These are phyloP conservation scores for Volvox carteri DNA, from an alignment of 163 green algal genomes.

Conservation along the genomic window DNA sequence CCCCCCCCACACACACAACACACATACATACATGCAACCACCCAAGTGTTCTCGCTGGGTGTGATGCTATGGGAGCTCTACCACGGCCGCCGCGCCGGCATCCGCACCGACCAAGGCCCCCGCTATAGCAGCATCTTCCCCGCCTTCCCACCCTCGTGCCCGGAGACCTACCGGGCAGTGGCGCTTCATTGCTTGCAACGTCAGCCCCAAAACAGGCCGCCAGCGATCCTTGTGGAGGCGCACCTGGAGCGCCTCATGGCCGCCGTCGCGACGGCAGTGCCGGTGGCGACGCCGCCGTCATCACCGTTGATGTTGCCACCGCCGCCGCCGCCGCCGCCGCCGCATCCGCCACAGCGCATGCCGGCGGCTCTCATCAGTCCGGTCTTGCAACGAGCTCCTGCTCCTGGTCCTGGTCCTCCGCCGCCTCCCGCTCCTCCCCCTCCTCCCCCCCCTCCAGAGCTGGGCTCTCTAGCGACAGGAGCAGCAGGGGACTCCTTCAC, in stretches of 20 bases:
- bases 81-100: conserved; percentile 33
- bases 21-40: not conserved
- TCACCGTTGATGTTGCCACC: not conserved
- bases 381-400: no score
- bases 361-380: no score
- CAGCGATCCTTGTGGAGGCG: not conserved
- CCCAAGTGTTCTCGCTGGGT: conserved; percentile 51
- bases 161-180: not conserved
- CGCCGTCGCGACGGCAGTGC: not conserved
- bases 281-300: not conserved
- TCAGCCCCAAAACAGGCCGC: conserved; percentile 41
- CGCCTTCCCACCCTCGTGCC: conserved; percentile 43
- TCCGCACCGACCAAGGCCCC: not conserved
- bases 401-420: no score
- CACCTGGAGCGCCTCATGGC: not conserved
- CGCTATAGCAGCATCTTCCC: conserved; percentile 57
- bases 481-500: no score
- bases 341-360: no score
- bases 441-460: no score
- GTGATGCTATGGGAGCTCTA: conserved; percentile 60
- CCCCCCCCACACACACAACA: not conserved
- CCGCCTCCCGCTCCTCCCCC: no score
- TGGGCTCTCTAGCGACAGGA: no score
- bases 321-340: no score
- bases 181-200: conserved; percentile 45